Conservation (phyloP, 2,329 filamentous ascomycete genomes). For the Neodidymelliopsis sp. region DNA sequence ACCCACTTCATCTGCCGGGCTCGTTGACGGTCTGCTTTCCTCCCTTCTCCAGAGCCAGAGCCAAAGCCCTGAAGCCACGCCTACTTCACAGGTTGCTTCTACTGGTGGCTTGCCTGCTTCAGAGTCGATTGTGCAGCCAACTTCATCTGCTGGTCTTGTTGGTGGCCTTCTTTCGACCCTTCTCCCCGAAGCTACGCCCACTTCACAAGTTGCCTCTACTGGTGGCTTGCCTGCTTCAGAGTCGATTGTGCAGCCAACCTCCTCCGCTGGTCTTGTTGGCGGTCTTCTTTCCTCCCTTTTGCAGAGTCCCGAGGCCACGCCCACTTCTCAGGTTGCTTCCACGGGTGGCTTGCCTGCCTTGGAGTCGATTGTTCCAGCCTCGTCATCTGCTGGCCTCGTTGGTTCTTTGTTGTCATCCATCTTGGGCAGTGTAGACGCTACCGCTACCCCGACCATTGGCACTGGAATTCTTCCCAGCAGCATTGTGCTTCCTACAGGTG, state of each 20-base stretch:
- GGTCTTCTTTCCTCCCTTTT: conserved; percentile 22
- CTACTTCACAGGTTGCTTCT: conserved; percentile 3
- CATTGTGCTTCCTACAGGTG: conserved; percentile 33
- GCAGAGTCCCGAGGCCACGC: conserved; percentile 9
- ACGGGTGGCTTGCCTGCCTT: conserved; percentile 13
- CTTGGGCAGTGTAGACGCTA: conserved; percentile 19
- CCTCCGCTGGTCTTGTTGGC: conserved; percentile 9
- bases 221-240: conserved; percentile 19
- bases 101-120: conserved; percentile 7
- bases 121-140: neutral
- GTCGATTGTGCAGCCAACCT: conserved; percentile 14
- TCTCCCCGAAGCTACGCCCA: neutral
- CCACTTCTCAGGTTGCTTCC: conserved; percentile 6
- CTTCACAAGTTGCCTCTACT: conserved; percentile 9
- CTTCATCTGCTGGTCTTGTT: conserved; percentile 12
- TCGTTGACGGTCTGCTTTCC: conserved; percentile 22
- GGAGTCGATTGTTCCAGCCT: conserved; percentile 18
- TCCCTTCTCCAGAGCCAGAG: no score
- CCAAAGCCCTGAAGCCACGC: conserved; percentile 12
- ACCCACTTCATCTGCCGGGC: conserved; percentile 15
- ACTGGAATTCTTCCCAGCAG: conserved; percentile 35
- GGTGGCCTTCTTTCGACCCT: neutral
- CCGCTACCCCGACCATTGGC: conserved; percentile 22
- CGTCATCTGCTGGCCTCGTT: conserved; percentile 19
- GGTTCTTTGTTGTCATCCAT: conserved; percentile 25